Percentiles rank a stretch among this genome's conserved stretches.
Conservation (phyloP, 768 basidiomycete genomes). For the Rhizopogon rudus region DNA sequence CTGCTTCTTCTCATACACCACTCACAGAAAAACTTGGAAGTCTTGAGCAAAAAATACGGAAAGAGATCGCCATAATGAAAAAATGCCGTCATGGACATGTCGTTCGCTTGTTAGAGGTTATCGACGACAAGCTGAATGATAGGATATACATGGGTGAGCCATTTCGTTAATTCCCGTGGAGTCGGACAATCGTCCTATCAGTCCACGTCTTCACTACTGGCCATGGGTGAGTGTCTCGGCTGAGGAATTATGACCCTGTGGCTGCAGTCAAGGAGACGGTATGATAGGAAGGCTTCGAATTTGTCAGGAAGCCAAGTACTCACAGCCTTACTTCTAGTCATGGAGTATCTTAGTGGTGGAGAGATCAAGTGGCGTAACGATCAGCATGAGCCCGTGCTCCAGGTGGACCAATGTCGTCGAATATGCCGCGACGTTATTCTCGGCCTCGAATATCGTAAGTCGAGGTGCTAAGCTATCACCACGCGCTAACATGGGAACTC, state of each 20-base stretch:
- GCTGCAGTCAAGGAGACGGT: slow-evolving; percentile 25
- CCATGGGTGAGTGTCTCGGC: slow-evolving; percentile 25
- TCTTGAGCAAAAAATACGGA: slow-evolving; percentile 78
- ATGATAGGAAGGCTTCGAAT: slow-evolving; percentile 20
- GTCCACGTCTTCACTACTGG: slow-evolving; percentile 18
- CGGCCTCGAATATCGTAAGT: slow-evolving; percentile 92
- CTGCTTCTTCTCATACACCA: slow-evolving; percentile 41
- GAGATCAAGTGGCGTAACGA: slow-evolving; percentile 86
- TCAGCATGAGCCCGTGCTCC: slow-evolving; percentile 65
- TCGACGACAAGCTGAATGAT: slow-evolving; percentile 84
- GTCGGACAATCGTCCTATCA: slow-evolving; percentile 11
- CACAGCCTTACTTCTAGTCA: slow-evolving; percentile 47
- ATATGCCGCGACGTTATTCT: slow-evolving; percentile 92
- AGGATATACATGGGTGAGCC: slow-evolving; percentile 91
- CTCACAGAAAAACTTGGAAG: slow-evolving; percentile 66
- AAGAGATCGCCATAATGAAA: slow-evolving; percentile 99
- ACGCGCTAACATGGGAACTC: neutral
- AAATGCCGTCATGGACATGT: slow-evolving; percentile 89
- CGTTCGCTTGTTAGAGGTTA: slow-evolving; percentile 87
- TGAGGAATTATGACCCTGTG: slow-evolving; percentile 28
- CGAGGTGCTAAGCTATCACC: neutral
- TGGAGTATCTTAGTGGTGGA: slow-evolving; percentile 95
- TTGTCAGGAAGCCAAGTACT: slow-evolving; percentile 11
- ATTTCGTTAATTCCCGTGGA: slow-evolving; percentile 9
- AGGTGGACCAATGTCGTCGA: slow-evolving; percentile 75